These are phyloP conservation scores for Murraya paniculata DNA, from an alignment of 345 rosid species.

Conservation along the genomic window DNA sequence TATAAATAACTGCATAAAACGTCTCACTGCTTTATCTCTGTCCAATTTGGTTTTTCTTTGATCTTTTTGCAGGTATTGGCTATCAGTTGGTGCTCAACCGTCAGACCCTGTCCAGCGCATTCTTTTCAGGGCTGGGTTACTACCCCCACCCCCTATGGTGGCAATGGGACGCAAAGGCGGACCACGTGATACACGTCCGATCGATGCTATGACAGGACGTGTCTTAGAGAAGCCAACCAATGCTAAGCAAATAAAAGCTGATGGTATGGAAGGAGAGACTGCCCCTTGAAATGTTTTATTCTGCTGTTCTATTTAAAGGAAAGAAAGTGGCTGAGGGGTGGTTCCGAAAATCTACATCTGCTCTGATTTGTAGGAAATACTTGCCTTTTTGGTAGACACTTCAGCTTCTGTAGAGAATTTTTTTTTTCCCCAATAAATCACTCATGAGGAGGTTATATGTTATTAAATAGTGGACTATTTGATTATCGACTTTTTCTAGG, in stretches of 20 bases:
- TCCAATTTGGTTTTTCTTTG: background rate
- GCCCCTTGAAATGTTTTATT: background rate
- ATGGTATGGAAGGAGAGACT: background rate
- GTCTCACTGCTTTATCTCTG: background rate
- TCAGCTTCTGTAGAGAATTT: background rate
- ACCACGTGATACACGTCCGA: conserved; percentile 50
- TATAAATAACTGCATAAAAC: background rate
- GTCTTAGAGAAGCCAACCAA: background rate
- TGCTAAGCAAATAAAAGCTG: background rate
- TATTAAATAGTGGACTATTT: background rate
- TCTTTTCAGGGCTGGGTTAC: conserved; percentile 72
- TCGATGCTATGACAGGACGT: conserved; percentile 16
- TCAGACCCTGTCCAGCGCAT: conserved; percentile 15
- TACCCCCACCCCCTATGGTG: conserved; percentile 88
- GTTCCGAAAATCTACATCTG: background rate
- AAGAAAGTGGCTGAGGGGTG: too few relatives aligned
- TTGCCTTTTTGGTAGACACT: too few relatives aligned
- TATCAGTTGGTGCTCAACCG: conserved; percentile 95
- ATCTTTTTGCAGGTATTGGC: conserved; percentile 68
- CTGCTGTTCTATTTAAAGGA: background rate
- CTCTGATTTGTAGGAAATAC: background rate
- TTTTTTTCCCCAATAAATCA: too few relatives aligned
- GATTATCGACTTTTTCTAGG: background rate
- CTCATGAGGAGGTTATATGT: background rate
- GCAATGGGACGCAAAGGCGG: conserved; percentile 86